Evolutionary conservation across 2,329 filamentous ascomycete species (phyloP).

Genomic region (Xylaria sp.): DNA sequence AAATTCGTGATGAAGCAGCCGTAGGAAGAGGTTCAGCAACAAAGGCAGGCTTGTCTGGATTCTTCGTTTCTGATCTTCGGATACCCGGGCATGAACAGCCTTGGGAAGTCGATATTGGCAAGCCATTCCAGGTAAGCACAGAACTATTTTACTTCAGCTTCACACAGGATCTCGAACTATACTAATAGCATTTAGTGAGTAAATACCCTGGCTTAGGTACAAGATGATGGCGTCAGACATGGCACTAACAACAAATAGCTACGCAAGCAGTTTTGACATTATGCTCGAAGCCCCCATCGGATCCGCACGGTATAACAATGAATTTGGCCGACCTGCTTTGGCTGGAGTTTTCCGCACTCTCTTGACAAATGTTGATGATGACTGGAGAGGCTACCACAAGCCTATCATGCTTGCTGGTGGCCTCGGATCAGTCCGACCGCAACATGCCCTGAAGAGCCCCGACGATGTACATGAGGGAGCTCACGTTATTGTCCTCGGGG

Average conservation of each 20-base stretch:
- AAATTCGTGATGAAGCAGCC: constrained; percentile 80
- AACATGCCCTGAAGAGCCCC: constrained; percentile 87
- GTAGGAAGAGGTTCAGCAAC: constrained; percentile 92
- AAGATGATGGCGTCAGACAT: not conserved
- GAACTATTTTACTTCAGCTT: not conserved
- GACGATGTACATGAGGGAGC: constrained; percentile 85
- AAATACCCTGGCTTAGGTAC: not conserved
- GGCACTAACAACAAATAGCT: constrained; percentile 51
- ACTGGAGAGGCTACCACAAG: constrained; percentile 94
- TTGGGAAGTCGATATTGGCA: constrained; percentile 93
- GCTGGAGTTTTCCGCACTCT: constrained; percentile 93
- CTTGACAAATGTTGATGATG: constrained; percentile 64
- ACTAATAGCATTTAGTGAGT: constrained; percentile 34
- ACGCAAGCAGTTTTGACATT: constrained; percentile 93
- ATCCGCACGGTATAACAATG: constrained; percentile 95
- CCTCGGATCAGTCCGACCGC: constrained; percentile 88
- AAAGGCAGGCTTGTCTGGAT: constrained; percentile 91
- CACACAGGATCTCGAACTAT: not conserved
- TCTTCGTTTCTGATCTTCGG: constrained; percentile 92
- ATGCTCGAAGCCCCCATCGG: constrained; percentile 98
- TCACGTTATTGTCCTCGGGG: constrained; percentile 87
- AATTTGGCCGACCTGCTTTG: constrained; percentile 87
- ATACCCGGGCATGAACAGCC: constrained; percentile 85
- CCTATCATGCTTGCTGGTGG: constrained; percentile 89
- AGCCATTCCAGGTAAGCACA: constrained; percentile 71